Base-by-base conservation (phyloP, 2,329 filamentous ascomycete species). In the Plenodomus tracheiphilus region DNA sequence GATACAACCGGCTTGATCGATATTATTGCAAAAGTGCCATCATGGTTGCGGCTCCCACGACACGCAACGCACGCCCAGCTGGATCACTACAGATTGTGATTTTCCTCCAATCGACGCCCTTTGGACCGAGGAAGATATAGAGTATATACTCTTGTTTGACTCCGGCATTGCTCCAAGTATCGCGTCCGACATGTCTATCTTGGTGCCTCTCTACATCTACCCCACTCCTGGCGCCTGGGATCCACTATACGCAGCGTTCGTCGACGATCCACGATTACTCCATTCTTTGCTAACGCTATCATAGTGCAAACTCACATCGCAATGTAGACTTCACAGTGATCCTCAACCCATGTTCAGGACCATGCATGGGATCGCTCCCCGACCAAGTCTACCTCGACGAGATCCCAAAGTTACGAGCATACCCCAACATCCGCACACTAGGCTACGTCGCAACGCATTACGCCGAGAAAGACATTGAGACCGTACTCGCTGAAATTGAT, bases 401-500 rank as follows among this genome's bases (percentile, higher is more conserved):
- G 48, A 71, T 79, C 9, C 74, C 75, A 9, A 72, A 69, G 43
- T 65, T 79, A 15, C 65, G 65, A 21, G 53, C 65, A 3, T 72
- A 74, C 48, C 63, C 75, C 41, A 83, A 84, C 62, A 77, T 78
- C 22, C 72, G 75, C 7, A 73, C 81, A 8, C 58, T 82, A 17
- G 78, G 76, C 3, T 81, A 81, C 58, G 79, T 83, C 52, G 71
- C 80, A 17, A 79, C 77, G 8, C 77, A 77, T 11, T 84, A 82
- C 54, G 66, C 71, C 1, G 66, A 45, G 2, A 68, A 68, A 25
- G 46, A 53, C 18, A 50, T 69, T 17, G 54, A 61, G n/a, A 39
- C 44, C 9, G 61, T 70, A 2, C 30, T 66, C 5, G 51, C 63
- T 34, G 80, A 82, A 53, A 75, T 82, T 22, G 69, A 73, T 40